Evolutionary conservation across 495 filamentous ascomycete genomes (phyloP), one percentile per base, ranked within the genome.

Genomic region (Xylaria cubensis): DNA sequence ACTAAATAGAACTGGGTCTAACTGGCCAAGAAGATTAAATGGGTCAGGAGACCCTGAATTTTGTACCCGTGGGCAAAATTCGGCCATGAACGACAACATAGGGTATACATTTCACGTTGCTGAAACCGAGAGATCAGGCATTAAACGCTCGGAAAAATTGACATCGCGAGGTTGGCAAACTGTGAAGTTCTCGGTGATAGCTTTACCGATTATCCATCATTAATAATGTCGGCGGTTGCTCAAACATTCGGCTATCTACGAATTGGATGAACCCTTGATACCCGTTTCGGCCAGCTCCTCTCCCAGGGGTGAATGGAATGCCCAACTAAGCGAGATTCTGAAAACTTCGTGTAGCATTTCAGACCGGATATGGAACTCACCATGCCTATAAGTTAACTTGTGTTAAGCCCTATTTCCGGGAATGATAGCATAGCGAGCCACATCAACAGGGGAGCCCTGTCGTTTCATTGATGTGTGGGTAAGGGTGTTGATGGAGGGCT

Each of bases 381-480:
- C 39, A 9, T 61, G 39, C 17, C 58, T 61, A 61, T 61, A 61
- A 39, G 19, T 61, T 0, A 34, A n/a, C 19, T 61, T 61, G 17
- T 39, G 39, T 21, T 9, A 21, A 39, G 39, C 21, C 58, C 58
- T 6, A 61, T 34, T 61, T 61, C 58, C 58, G 58, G 58, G 58
- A 34, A 32, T 56, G 26, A 17, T 56, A 39, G 19, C n/a, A 24
- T n/a, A 36, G 55, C 2, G 58, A 61, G 13, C 53, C 32, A 36
- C 32, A 6, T 21, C 29, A 39, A 39, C 46, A 66, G 19, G 64
- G 44, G 46, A 67, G 12, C 65, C 65, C 65, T 56, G 65, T 67
- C 65, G 65, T 56, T 67, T 56, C 65, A 67, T 56, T 44, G 24
- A 46, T 53, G 65, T 55, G 48, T 56, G 65, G 65, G 50, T 67